Conservation (phyloP, 1,284 basidiomycete genomes). For the Stereum hirsutum region DNA sequence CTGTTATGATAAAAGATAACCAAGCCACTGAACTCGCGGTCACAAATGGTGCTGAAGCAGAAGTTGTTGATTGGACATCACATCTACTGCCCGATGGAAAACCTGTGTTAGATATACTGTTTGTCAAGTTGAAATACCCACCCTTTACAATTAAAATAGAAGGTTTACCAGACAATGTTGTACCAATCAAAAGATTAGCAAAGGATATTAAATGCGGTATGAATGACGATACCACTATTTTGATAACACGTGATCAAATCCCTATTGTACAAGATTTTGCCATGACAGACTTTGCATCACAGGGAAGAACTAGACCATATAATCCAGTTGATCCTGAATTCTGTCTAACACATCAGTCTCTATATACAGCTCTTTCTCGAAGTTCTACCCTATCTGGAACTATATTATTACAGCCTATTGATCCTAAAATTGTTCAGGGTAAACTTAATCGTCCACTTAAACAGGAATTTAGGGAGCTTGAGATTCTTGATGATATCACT, state of each 20-base stretch:
- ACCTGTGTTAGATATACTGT: conserved; percentile 21
- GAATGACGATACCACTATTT: conserved; percentile 16
- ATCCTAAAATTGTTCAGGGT: conserved; percentile 12
- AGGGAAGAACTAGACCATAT: conserved; percentile 24
- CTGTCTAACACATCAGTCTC: conserved; percentile 20
- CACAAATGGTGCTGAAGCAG: conserved; percentile 31
- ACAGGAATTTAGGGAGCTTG: too few species aligned
- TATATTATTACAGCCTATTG: conserved; percentile 23
- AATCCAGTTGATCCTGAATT: conserved; percentile 25
- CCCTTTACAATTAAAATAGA: too few species aligned
- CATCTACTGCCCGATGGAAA: too few species aligned
- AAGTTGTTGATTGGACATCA: conserved; percentile 23
- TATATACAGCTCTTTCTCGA: conserved; percentile 27
- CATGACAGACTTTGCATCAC: conserved; percentile 31
- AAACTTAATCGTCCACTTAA: conserved; percentile 11
- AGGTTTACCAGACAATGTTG: too few species aligned
- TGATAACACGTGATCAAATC: conserved; percentile 22
- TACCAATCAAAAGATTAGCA: too few species aligned
- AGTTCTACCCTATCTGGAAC: conserved; percentile 21
- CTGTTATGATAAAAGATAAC: conserved; percentile 28
- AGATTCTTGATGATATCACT: too few species aligned
- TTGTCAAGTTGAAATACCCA: conserved; percentile 26
- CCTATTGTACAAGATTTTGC: conserved; percentile 28
- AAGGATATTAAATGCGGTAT: too few species aligned
- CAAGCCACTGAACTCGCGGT: conserved; percentile 27